phyloP scores from a whole-genome alignment of 169 alveolate species.

The Eimeria nieschulzi region DNA sequence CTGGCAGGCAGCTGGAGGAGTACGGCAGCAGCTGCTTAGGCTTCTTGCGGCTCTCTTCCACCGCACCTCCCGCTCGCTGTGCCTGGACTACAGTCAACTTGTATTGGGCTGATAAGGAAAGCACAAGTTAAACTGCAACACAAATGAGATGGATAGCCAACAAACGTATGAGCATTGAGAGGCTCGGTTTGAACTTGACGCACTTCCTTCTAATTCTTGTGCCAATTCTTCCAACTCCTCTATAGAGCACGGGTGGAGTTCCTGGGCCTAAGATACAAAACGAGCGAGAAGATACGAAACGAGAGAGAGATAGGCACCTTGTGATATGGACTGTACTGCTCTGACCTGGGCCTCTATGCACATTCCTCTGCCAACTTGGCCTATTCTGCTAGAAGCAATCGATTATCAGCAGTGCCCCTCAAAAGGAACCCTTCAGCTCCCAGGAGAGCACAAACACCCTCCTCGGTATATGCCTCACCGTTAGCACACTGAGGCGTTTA shows the following conservation, averaged over 20 bases:
- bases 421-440: no score
- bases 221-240: conserved; percentile 75
- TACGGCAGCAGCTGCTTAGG: conserved; percentile 73
- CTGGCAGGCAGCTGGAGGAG: conserved; percentile 75
- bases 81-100: conserved; percentile 73
- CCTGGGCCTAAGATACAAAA: conserved; percentile 61
- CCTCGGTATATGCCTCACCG: conserved; percentile 14
- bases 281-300: neutral
- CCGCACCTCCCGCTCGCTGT: conserved; percentile 61
- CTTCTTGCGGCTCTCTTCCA: conserved; percentile 58
- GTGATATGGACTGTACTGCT: no score
- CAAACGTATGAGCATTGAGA: no score
- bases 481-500: conserved; percentile 68
- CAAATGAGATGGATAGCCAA: no score
- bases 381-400: no score
- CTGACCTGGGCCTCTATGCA: no score
- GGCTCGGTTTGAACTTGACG: neutral
- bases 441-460: no score
- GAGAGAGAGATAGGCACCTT: no score
- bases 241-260: conserved; percentile 59
- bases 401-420: no score
- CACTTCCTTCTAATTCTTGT: conserved; percentile 72
- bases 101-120: conserved; percentile 60
- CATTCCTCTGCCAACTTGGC: no score
- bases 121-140: neutral